Evolutionary conservation across 169 alveolate species (phyloP), one percentile per base, ranked within the genome.

Genomic region (Plasmodium vivax): DNA sequence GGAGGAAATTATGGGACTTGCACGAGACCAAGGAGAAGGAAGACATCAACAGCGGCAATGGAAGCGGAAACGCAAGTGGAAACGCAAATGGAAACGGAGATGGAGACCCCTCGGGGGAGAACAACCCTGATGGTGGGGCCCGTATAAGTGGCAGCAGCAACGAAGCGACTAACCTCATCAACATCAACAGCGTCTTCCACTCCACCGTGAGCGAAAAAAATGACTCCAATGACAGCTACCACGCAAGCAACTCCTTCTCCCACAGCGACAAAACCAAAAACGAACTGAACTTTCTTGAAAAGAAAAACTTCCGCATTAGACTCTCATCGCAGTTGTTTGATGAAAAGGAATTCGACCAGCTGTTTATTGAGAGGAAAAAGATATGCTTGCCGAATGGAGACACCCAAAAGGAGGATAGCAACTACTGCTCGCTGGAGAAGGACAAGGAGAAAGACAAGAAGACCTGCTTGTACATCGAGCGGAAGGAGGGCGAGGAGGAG

Each of bases 281-380:
- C 73, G 94, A 88, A n/a, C 6, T 41, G 3, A 80, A 88, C 43
- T 36, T 80, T 12, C 54, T 43, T 3, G 94, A 88, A 51, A 88
- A 88, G 75, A 88, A 88, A 88, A 88, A 88, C 38, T 88, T 88
- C 51, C 87, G 94, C 14, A 88, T 88, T 58, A 71, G 94, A 79
- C 88, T 88, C 47, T 88, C 94, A 5, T 88, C 94, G 0, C 90
- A 88, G 16, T 73, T 88, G 72, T 77, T 88, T 36, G 94, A 88
- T 38, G 90, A 79, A 36, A 87, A 79, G 8, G 94, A 79, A 79
- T 68, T 79, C 32, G 82, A 88, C 51, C 68, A 88, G 8, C 41
- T 79, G 10, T 79, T 58, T 62, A 14, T 32, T 5, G 83, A 43
- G 8, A 54, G 58, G 32, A 80, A 88, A 80, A 88, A 47, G 47